These are phyloP conservation scores for Ceriops decandra DNA, from an alignment of 345 rosid genomes.

Conservation along the genomic window DNA sequence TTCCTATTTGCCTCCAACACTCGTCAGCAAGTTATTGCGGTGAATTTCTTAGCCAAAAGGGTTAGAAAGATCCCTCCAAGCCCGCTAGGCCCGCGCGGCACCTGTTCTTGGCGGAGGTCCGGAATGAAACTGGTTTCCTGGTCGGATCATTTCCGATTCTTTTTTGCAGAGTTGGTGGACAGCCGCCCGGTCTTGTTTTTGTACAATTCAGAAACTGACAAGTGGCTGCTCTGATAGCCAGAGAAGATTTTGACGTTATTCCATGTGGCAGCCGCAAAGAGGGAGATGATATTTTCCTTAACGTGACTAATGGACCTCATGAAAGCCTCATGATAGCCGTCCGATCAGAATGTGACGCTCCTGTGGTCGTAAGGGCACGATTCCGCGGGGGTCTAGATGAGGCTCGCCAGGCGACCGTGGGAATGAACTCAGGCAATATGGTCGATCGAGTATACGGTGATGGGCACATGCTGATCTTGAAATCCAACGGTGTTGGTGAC, in stretches of 20 bases:
- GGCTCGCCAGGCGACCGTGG: slow-evolving; percentile 12
- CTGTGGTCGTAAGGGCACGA: slow-evolving; percentile 42
- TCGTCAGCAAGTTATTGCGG: slow-evolving; percentile 48
- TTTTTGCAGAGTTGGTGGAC: slow-evolving; percentile 59
- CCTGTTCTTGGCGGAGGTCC: slow-evolving; percentile 72
- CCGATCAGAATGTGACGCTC: slow-evolving; percentile 12
- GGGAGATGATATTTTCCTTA: slow-evolving; percentile 35
- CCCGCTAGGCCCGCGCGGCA: slow-evolving; percentile 79
- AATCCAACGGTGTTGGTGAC: slow-evolving; percentile 24
- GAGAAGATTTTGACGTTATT: neutral
- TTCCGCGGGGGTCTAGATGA: slow-evolving; percentile 15
- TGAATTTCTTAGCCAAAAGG: slow-evolving; percentile 38
- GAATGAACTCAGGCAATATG: slow-evolving; percentile 21
- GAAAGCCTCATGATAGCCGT: slow-evolving; percentile 45
- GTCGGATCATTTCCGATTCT: slow-evolving; percentile 51
- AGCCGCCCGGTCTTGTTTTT: slow-evolving; percentile 46
- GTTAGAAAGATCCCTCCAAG: slow-evolving; percentile 54
- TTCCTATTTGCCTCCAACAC: slow-evolving; percentile 64
- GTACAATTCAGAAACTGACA: slow-evolving; percentile 41
- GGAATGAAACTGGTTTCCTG: slow-evolving; percentile 57
- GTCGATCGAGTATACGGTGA: slow-evolving; percentile 56
- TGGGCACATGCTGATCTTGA: slow-evolving; percentile 47
- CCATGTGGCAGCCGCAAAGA: slow-evolving; percentile 1
- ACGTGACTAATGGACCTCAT: slow-evolving; percentile 39
- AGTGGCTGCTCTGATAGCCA: slow-evolving; percentile 48